Evolutionary conservation across 2,329 filamentous ascomycete genomes (phyloP), one percentile per base, ranked within the genome.

Genomic region (Colletotrichum viniferum): DNA sequence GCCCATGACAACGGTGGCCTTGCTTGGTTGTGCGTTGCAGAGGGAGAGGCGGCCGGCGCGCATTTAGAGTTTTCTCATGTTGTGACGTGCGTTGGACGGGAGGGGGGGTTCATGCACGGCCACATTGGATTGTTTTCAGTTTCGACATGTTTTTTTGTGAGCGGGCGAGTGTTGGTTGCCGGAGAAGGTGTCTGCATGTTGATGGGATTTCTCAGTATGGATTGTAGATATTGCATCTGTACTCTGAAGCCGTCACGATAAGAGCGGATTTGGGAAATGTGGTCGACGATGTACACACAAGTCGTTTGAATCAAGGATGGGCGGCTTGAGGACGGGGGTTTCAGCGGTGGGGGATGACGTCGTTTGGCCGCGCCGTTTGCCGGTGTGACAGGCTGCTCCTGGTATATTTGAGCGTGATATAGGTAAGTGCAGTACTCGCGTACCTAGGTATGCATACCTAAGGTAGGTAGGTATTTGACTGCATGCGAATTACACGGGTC

Each of bases 271-370:
- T 34, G 58, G 5, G 4, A 21, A 48, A 48, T n/a, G 43, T 48
- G 28, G 61, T 21, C 34, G 61, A 24, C n/a, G 14, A 58, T 18
- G 55, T 13, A 21, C 38, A 48, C 5, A 4, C 9, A 4, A 38
- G 28, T 56, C 21, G 38, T 21, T 14, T 18, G 26, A 18, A 32
- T 56, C 38, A 56, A 48, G 55, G 26, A 61, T 63, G 26, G 14
- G 18, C 26, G 28, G 36, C 56, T n/a, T 55, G 58, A 70, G n/a
- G 26, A 63, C n/a, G 24, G 56, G 21, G 43, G 68, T 64, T 70
- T 70, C 68, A 70, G 38, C n/a, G n/a, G 68, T 70, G 68, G 30
- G 38, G 60, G 58, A 70, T 70, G 68, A 64, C 58, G 68, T 70
- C 38, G 52, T 43, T n/a, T 26, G 38, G 24, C 34, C 18, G 66